Evolutionary conservation across 495 filamentous ascomycete genomes (phyloP).

Genomic region (Lindgomyces ingoldianus): DNA sequence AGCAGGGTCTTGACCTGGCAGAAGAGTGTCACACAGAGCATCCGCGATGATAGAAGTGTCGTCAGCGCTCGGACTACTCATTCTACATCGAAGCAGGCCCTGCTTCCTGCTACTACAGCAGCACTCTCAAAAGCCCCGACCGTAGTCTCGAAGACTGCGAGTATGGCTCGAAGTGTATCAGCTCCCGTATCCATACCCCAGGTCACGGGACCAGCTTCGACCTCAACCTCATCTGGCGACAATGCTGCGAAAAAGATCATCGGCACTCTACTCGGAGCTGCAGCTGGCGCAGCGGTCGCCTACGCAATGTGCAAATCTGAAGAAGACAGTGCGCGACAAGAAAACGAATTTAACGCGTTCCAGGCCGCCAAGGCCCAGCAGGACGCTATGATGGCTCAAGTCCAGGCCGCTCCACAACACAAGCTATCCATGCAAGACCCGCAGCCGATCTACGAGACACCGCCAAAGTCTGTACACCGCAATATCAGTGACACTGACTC

Average conservation of each 20-base stretch:
- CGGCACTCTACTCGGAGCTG: constrained; percentile 74
- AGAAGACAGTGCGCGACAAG: constrained; percentile 44
- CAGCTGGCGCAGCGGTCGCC: constrained; percentile 70
- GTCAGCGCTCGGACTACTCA: constrained; percentile 29
- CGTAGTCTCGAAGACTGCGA: constrained; percentile 25
- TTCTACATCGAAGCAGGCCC: constrained; percentile 16
- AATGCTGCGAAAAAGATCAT: constrained; percentile 62
- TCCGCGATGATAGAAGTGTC: constrained; percentile 34
- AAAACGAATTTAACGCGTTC: constrained; percentile 34
- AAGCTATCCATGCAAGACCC: constrained; percentile 30
- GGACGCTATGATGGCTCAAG: constrained; percentile 8
- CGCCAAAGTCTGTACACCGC: constrained; percentile 35
- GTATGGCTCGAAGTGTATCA: constrained; percentile 34
- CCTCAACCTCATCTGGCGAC: constrained; percentile 43
- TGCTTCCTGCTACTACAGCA: constrained; percentile 15
- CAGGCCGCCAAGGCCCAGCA: constrained; percentile 19
- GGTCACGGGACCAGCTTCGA: constrained; percentile 37
- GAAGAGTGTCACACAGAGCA: constrained; percentile 33
- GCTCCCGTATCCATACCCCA: constrained; percentile 27
- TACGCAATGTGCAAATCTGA: constrained; percentile 69
- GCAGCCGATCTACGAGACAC: constrained; percentile 28
- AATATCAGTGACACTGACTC: constrained; percentile 36
- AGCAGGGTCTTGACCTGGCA: constrained; percentile 45
- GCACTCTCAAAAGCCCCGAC: constrained; percentile 27
- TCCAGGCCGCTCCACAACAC: constrained; percentile 3